A percentile compares a stretch with the other conserved stretches of the same genome.
These are phyloP conservation scores for Prunus padus DNA, from an alignment of 306 rosid species.

Conservation along the genomic window DNA sequence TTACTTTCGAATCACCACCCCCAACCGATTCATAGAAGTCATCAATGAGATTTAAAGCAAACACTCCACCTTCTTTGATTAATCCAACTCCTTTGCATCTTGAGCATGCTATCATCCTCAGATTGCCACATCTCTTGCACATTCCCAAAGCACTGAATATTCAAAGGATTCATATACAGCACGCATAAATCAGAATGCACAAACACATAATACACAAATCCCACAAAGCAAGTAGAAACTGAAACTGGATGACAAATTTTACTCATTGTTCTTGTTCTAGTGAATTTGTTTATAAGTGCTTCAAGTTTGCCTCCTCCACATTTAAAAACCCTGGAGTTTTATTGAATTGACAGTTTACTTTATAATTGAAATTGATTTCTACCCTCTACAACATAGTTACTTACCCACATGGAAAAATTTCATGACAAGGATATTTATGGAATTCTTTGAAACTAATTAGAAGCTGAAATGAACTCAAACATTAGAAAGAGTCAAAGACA, in stretches of 20 bases:
- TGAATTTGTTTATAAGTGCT: too few species aligned
- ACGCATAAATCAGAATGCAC: conserved; percentile 4
- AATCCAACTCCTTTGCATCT: conserved; percentile 70
- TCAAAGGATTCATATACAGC: conserved; percentile 1
- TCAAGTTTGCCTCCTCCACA: neutral
- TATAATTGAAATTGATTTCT: too few species aligned
- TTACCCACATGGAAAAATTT: neutral
- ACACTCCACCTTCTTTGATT: conserved; percentile 53
- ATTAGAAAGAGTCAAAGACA: neutral
- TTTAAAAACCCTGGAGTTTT: too few species aligned
- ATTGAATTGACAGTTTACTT: too few species aligned
- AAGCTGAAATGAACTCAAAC: neutral
- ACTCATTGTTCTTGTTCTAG: neutral
- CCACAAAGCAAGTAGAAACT: neutral
- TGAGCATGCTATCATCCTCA: conserved; percentile 71
- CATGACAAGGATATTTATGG: neutral
- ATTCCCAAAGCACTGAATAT: conserved; percentile 65
- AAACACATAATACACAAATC: neutral
- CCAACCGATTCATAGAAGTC: conserved; percentile 52
- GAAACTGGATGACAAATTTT: neutral
- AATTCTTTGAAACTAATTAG: neutral
- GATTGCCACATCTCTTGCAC: conserved; percentile 85
- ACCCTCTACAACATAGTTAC: too few species aligned
- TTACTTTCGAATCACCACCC: conserved; percentile 33
- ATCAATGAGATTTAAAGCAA: conserved; percentile 37